Base-by-base conservation (phyloP, 495 filamentous ascomycete species). In the Penicillium lividum region DNA sequence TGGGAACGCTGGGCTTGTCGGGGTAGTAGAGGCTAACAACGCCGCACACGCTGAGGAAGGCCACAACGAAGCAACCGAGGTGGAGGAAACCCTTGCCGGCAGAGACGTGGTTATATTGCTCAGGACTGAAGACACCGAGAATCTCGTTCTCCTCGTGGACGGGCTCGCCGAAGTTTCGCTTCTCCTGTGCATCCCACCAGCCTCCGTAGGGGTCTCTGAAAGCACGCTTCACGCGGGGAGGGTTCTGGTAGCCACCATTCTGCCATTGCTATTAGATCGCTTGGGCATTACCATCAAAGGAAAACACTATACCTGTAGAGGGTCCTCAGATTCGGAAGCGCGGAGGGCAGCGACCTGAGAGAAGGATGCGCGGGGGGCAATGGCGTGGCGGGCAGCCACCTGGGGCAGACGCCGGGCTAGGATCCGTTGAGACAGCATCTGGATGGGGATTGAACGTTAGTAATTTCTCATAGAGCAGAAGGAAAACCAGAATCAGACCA, bases 141-240 rank as follows among this genome's bases (percentile, higher is more conserved):
- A 97, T 86, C 72, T 99, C 95, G 68, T 98, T 87, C 74, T 99
- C 95, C 75, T 99, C 95, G 73, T 99, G 93, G 29, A 96, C 85
- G 4, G 92, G 89, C 74, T 99, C 95, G 66, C 92, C 92, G 65
- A 87, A 99, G 79, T 98, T 97, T 57, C 93, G 86, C 65, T 93
- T 89, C 72, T 97, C 93, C 70, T 98, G 93, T 79, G 91, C 89
- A 74, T 98, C 93, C 93, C 93, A 98, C 91, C 92, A 98, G 70
- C 91, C 89, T 65, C 75, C 93, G 69, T 98, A 84, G 36, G 95
- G 95, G 70, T 98, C 95, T 71, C 95, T 90, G 76, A 89, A 86
- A 69, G 88, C 84, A 61, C 93, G 90, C 79, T 94, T 96, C 67
- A 90, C 75, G 36, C 77, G 78, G 10, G 87, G 88, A 56, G 94